Evolutionary conservation across 495 filamentous ascomycete species (phyloP).

Genomic region (Hapsidospora chrysogenum): DNA sequence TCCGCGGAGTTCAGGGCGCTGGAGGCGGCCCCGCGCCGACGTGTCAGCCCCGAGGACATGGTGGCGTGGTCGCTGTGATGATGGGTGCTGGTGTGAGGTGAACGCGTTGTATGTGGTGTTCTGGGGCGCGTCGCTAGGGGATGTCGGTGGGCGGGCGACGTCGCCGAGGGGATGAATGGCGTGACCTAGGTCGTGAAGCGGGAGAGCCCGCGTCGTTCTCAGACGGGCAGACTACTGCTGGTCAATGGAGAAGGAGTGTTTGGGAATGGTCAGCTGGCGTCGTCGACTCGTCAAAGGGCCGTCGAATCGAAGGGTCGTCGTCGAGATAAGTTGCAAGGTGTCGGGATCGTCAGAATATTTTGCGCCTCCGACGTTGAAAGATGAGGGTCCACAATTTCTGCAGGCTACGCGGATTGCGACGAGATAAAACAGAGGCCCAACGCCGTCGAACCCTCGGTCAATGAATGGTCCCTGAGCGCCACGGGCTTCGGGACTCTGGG

Average conservation of each 20-base stretch:
- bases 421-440: too few species aligned
- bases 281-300: too few species aligned
- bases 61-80: neutral
- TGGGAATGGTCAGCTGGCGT: too few species aligned
- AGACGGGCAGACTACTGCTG: too few species aligned
- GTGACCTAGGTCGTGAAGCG: neutral
- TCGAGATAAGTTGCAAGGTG: neutral
- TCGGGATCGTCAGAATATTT: neutral
- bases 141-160: neutral
- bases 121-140: neutral
- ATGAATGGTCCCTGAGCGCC: neutral
- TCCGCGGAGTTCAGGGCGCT: constrained; percentile 6
- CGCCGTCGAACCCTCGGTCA: too few species aligned
- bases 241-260: too few species aligned
- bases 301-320: too few species aligned
- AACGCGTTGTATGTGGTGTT: too few species aligned
- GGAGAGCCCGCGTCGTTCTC: neutral
- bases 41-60: constrained; percentile 17
- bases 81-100: too few species aligned
- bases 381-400: neutral
- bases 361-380: neutral
- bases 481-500: neutral
- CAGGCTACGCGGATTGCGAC: too few species aligned
- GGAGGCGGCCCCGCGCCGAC: constrained; percentile 14
- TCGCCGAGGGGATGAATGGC: neutral